Evolutionary conservation across 1,284 basidiomycete species (phyloP).

Genomic region (Coniferiporia weirii): DNA sequence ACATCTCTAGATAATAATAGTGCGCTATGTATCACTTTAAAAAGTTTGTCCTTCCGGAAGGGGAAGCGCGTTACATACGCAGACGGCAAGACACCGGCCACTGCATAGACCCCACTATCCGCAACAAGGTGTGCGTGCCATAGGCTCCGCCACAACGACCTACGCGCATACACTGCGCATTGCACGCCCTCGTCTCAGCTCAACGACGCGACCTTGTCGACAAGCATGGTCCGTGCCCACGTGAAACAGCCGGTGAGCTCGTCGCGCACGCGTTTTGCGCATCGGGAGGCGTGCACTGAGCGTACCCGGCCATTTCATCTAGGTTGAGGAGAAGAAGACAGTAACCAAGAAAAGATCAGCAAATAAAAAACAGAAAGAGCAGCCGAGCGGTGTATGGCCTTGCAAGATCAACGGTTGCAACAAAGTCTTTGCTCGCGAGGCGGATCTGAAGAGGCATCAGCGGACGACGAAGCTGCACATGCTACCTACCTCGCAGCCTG

Average conservation of each 20-base stretch:
- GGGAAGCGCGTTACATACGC: too few relatives aligned
- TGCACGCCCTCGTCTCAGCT: constrained; percentile 2
- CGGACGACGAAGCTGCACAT: constrained; percentile 69
- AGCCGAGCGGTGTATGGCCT: constrained; percentile 57
- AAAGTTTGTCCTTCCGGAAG: too few relatives aligned
- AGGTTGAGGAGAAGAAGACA: constrained; percentile 44
- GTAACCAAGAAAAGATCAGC: constrained; percentile 39
- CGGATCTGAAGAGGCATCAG: constrained; percentile 73
- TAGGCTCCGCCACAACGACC: constrained; percentile 3
- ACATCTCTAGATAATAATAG: too few relatives aligned
- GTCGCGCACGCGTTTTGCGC: constrained; percentile 10
- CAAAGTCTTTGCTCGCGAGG: constrained; percentile 72
- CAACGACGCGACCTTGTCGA: constrained; percentile 2
- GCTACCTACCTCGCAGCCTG: constrained; percentile 51
- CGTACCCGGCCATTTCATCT: constrained; percentile 10
- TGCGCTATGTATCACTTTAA: too few relatives aligned
- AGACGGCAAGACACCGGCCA: not conserved
- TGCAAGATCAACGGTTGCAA: constrained; percentile 73
- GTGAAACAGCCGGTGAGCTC: constrained; percentile 28
- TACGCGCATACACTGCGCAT: constrained; percentile 2
- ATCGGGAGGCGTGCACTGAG: constrained; percentile 14
- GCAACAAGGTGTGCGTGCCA: not conserved
- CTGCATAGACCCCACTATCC: not conserved
- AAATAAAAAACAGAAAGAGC: constrained; percentile 40
- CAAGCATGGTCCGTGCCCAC: constrained; percentile 28